phyloP scores from a whole-genome alignment of 352 stramenopile species.

The Pelagophyceae sp. region DNA sequence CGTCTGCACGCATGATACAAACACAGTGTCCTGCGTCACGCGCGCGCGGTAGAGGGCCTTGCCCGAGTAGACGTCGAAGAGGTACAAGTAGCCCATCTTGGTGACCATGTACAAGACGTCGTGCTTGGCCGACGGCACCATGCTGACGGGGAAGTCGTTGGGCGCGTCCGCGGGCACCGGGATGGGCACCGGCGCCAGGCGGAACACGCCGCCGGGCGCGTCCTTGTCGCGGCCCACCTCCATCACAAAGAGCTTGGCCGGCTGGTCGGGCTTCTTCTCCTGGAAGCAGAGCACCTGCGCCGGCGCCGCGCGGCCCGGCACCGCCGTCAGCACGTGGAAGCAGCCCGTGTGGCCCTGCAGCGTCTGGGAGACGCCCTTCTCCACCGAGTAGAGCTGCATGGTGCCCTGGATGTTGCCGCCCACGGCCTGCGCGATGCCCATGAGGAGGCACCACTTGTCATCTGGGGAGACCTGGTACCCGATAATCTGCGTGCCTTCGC shows the following conservation, averaged over 20 bases:
- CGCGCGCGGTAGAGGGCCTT: conserved; percentile 95
- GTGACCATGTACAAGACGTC: conserved; percentile 97
- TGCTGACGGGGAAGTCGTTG: conserved; percentile 94
- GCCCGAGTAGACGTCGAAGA: conserved; percentile 96
- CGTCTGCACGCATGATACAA: conserved; percentile 72
- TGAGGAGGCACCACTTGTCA: conserved; percentile 95
- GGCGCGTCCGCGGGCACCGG: conserved; percentile 88
- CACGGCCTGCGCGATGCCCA: conserved; percentile 86
- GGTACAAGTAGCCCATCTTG: conserved; percentile 98
- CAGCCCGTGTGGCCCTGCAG: conserved; percentile 89
- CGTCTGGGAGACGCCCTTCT: conserved; percentile 97
- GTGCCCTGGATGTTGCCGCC: conserved; percentile 57
- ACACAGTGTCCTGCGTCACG: conserved; percentile 94
- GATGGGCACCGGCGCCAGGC: conserved; percentile 80
- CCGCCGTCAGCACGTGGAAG: conserved; percentile 97
- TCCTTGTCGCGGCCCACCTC: conserved; percentile 94
- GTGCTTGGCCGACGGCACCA: conserved; percentile 51
- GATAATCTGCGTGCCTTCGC: conserved; percentile 93
- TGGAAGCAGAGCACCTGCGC: conserved; percentile 73
- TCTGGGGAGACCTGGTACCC: conserved; percentile 96
- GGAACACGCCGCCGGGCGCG: conserved; percentile 84
- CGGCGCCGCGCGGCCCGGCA: conserved; percentile 78
- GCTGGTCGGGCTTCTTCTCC: conserved; percentile 68
- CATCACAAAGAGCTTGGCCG: conserved; percentile 89
- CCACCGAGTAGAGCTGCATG: conserved; percentile 92